Conservation (phyloP, 768 basidiomycete species). For the Amanita polypyramis region DNA sequence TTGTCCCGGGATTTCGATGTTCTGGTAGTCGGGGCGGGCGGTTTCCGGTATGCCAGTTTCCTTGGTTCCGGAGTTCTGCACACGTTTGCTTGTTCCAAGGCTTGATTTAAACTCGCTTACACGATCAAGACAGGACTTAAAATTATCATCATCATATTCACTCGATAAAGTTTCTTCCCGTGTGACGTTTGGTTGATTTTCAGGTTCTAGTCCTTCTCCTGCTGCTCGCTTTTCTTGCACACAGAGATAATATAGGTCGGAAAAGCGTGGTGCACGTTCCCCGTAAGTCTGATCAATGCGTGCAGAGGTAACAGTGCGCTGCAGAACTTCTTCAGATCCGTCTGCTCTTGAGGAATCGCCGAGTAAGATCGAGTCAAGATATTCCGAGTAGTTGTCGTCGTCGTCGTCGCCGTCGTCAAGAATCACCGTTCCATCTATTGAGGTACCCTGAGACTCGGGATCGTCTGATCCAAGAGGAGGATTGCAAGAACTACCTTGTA, state of each 20-base stretch:
- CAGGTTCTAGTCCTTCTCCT: neutral
- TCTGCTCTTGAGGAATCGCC: neutral
- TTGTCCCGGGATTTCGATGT: neutral
- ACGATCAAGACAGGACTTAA: neutral
- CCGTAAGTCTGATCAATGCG: slow-evolving; percentile 16
- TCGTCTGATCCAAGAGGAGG: neutral
- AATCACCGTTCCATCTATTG: neutral
- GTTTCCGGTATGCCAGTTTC: neutral
- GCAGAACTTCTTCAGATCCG: slow-evolving; percentile 23
- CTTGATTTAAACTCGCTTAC: neutral
- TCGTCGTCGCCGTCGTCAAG: neutral
- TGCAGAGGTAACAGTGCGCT: slow-evolving; percentile 21
- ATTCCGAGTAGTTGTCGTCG: neutral
- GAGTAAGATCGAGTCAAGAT: neutral
- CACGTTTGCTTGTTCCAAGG: neutral
- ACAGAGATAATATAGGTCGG: slow-evolving; percentile 29
- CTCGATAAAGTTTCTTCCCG: neutral
- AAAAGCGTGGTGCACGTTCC: slow-evolving; percentile 22
- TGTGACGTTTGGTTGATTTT: neutral
- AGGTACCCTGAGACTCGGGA: neutral
- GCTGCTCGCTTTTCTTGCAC: slow-evolving; percentile 13
- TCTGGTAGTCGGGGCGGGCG: neutral
- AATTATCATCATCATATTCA: neutral
- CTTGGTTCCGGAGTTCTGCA: neutral
- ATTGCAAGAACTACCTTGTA: neutral